Percentiles rank a stretch among this genome's conserved stretches.
These are phyloP conservation scores for Amanita rubescens DNA, from an alignment of 768 basidiomycete species.

Conservation along the genomic window DNA sequence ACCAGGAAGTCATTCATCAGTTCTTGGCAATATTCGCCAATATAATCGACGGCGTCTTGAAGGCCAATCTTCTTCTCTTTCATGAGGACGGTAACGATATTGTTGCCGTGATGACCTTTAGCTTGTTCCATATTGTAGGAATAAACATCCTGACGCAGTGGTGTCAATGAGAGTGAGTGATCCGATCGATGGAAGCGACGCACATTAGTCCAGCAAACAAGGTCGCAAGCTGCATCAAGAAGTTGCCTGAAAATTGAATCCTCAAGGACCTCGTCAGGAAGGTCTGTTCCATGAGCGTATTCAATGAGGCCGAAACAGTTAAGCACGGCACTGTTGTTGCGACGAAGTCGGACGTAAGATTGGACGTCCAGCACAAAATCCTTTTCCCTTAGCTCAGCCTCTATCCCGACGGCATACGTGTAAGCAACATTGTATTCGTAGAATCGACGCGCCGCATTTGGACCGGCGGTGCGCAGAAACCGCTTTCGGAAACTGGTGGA, in stretches of 20 bases:
- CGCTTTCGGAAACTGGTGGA: constrained; percentile 44
- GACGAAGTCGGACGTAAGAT: constrained; percentile 49
- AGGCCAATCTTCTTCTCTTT: constrained; percentile 41
- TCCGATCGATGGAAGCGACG: constrained; percentile 15
- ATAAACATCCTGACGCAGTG: constrained; percentile 47
- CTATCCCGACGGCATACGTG: constrained; percentile 47
- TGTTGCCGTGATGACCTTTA: constrained; percentile 57
- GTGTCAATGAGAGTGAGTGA: constrained; percentile 1
- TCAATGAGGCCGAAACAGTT: constrained; percentile 59
- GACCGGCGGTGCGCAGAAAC: constrained; percentile 35
- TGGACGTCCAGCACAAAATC: constrained; percentile 47
- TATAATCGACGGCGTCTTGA: constrained; percentile 52
- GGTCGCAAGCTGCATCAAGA: constrained; percentile 54
- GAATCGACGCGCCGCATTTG: constrained; percentile 44
- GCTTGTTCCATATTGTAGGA: constrained; percentile 71
- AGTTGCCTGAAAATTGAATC: constrained; percentile 46
- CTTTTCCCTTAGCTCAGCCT: constrained; percentile 54
- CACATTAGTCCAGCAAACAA: constrained; percentile 68
- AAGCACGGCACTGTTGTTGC: constrained; percentile 63
- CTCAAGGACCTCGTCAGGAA: constrained; percentile 54
- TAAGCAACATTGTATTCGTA: constrained; percentile 46
- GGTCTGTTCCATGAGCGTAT: constrained; percentile 52
- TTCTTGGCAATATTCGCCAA: constrained; percentile 41
- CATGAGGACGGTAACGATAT: constrained; percentile 65
- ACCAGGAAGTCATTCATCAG: constrained; percentile 44